Conservation (phyloP, 2,329 filamentous ascomycete genomes). For the Paecilomyces dactylethromorphus region DNA sequence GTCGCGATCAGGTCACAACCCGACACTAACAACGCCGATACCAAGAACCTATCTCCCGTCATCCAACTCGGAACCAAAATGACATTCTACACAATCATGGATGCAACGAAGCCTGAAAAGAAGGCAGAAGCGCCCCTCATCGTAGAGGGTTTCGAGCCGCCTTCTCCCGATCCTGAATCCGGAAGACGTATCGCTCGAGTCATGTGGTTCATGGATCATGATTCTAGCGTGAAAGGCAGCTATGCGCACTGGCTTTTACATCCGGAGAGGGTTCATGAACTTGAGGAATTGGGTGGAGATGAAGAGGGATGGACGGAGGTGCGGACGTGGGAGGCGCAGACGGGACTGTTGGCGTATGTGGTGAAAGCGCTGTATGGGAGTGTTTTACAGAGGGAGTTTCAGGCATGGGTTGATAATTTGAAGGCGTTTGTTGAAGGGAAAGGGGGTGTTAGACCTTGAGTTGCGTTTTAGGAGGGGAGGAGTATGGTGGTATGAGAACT, state of each 20-base stretch:
- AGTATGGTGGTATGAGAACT: not conserved
- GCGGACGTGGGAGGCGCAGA: slow-evolving; percentile 41
- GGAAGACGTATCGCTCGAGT: slow-evolving; percentile 15
- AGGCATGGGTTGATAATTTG: slow-evolving; percentile 35
- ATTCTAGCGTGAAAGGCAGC: slow-evolving; percentile 21
- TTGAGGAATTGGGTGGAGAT: slow-evolving; percentile 28
- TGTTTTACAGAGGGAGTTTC: slow-evolving; percentile 31
- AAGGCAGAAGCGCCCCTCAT: slow-evolving; percentile 18
- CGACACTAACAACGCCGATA: slow-evolving; percentile 9
- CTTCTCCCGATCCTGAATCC: slow-evolving; percentile 9
- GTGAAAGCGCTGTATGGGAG: slow-evolving; percentile 37
- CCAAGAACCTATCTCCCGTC: slow-evolving; percentile 12
- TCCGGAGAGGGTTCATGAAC: slow-evolving; percentile 43
- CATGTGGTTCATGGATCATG: slow-evolving; percentile 22
- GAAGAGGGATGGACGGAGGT: slow-evolving; percentile 12
- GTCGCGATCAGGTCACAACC: slow-evolving; percentile 41
- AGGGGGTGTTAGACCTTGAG: not conserved
- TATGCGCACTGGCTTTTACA: slow-evolving; percentile 29
- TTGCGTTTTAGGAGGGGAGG: not conserved
- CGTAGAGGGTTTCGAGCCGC: slow-evolving; percentile 28
- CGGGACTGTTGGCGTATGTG: slow-evolving; percentile 34
- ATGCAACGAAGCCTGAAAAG: slow-evolving; percentile 14
- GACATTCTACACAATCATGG: slow-evolving; percentile 39
- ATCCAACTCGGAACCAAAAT: slow-evolving; percentile 36
- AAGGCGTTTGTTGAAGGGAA: slow-evolving; percentile 34